Evolutionary conservation across 768 basidiomycete species (phyloP).

Genomic region (Phanerochaete carnosa): DNA sequence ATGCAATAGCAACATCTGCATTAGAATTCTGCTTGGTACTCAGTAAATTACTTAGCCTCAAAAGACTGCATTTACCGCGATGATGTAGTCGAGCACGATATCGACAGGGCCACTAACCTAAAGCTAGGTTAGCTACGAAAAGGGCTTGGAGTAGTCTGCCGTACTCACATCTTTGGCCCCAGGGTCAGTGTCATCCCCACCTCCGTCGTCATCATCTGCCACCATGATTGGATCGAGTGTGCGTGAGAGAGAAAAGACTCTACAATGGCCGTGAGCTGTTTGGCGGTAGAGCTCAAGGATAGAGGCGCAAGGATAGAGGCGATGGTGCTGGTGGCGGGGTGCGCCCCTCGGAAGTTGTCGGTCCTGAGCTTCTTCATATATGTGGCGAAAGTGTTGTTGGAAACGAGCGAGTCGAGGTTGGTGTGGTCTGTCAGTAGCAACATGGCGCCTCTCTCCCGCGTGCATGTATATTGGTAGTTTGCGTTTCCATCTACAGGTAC

Average conservation of each 20-base stretch:
- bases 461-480: background rate
- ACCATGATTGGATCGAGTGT: background rate
- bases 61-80: constrained; percentile 6
- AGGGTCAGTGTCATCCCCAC: background rate
- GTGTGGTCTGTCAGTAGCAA: background rate
- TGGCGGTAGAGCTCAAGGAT: too few species aligned
- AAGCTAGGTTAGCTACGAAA: background rate
- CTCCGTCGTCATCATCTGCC: background rate
- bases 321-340: too few species aligned
- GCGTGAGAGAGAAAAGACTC: background rate
- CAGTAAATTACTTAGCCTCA: background rate
- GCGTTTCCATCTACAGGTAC: background rate
- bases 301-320: too few species aligned
- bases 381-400: background rate
- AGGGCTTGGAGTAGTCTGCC: background rate
- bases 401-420: background rate
- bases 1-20: constrained; percentile 14
- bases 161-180: background rate
- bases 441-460: background rate
- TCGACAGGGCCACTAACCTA: constrained; percentile 4
- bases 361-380: constrained; percentile 3
- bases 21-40: background rate
- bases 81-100: constrained; percentile 18
- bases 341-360: too few species aligned
- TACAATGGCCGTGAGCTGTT: too few species aligned